Evolutionary conservation across 2,329 filamentous ascomycete species (phyloP), one percentile per base, ranked within the genome.

Genomic region (Bretziella fagacearum): DNA sequence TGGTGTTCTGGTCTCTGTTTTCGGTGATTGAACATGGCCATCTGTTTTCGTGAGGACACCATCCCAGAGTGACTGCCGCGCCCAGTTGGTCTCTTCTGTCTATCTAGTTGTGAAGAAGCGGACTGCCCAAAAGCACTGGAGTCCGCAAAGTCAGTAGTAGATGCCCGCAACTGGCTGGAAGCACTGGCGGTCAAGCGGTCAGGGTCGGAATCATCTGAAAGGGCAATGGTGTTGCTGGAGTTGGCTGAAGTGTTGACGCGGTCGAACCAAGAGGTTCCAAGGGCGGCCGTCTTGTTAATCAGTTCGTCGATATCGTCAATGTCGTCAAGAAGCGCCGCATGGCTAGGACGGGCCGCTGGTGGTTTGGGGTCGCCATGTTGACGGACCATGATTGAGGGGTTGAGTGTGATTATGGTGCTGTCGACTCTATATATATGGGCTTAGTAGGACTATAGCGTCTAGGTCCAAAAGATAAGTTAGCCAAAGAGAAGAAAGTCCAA

Each of bases 1-100:
- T 77, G 73, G 53, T 73, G 71, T 55, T 77, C 73, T 1, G 73
- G 73, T 2, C 72, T 66, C 44, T 62, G 69, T 56, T 65, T 71
- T 40, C 67, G 68, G 53, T 69, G 66, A 45, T 72, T 66, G 56
- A 76, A 76, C 48, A 73, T 59, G 49, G 71, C 71, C 58, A 71
- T 71, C 56, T 72, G 68, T 56, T 74, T 71, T 56, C 69, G 66
- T 56, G 65, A 66, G 35, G 67, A 68, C 56, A 65, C 58, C 54
- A 68, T 62, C 55, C 65, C 58, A 58, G 30, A 8, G 5, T 27
- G 13, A 26, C 22, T 18, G 17, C 10, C 35, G 20, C 11, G 15
- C 35, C 23, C 18, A 10, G n/a, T n/a, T n/a, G n/a, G n/a, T n/a
- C n/a, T n/a, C n/a, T n/a, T n/a, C n/a, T n/a, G n/a, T n/a, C n/a